These are phyloP conservation scores for Phytophthora ramorum DNA, from an alignment of 352 stramenopile genomes.

Conservation along the genomic window DNA sequence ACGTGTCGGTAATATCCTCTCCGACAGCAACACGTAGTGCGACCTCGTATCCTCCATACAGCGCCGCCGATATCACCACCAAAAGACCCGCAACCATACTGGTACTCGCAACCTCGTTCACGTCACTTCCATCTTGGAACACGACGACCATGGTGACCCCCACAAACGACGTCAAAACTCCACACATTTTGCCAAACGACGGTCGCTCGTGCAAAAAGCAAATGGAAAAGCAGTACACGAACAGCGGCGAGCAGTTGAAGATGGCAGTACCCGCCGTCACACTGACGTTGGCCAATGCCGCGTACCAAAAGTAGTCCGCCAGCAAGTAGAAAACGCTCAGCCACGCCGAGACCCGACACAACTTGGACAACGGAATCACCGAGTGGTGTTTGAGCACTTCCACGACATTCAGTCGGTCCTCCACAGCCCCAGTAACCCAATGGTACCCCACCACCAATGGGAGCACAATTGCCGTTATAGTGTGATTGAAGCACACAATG, in stretches of 20 bases:
- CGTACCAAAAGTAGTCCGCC: conserved; percentile 72
- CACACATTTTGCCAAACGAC: conserved; percentile 43
- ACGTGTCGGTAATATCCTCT: conserved; percentile 53
- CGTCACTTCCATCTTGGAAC: conserved; percentile 39
- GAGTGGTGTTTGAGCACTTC: conserved; percentile 47
- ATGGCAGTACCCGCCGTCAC: conserved; percentile 57
- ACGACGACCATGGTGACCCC: conserved; percentile 60
- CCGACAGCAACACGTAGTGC: conserved; percentile 45
- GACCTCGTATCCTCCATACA: conserved; percentile 65
- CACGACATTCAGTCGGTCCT: conserved; percentile 19
- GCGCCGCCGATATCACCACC: conserved; percentile 51
- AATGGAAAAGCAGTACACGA: conserved; percentile 77
- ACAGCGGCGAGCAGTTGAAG: conserved; percentile 68
- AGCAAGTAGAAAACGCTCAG: conserved; percentile 49
- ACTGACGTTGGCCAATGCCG: conserved; percentile 50
- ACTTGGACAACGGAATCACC: conserved; percentile 37
- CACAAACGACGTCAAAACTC: conserved; percentile 51
- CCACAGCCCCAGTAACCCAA: conserved; percentile 25
- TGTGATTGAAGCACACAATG: conserved; percentile 61
- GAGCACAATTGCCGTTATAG: conserved; percentile 42
- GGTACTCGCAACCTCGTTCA: conserved; percentile 33
- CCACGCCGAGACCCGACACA: conserved; percentile 45
- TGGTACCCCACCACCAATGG: conserved; percentile 45
- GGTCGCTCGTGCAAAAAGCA: conserved; percentile 59
- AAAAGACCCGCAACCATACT: conserved; percentile 48